Evolutionary conservation across 2,329 filamentous ascomycete species (phyloP), one percentile per base, ranked within the genome.

Genomic region (Cytospora paraplurivora): DNA sequence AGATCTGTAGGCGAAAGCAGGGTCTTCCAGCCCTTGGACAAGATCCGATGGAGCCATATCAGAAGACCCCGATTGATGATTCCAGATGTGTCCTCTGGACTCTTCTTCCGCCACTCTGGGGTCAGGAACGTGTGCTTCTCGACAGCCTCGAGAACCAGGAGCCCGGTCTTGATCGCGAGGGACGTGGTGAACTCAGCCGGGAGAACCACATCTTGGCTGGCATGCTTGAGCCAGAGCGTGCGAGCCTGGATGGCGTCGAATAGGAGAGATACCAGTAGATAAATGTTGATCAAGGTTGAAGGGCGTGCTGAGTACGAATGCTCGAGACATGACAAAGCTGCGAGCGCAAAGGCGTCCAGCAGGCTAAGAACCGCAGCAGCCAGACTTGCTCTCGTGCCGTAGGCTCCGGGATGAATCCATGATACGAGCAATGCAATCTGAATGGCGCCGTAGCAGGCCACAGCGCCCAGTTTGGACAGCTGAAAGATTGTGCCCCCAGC

Each of bases 231-330:
- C 76, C 76, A 80, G 33, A 79, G 65, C 0, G 78, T 83, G 55
- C 81, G 76, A 7, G 74, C 72, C 33, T 76, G 76, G 5, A 77
- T 77, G 19, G 73, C 71, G 67, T 82, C 80, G 54, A 83, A 78
- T 13, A 81, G 56, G 13, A 79, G 65, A 5, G 79, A 77, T 67
- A 78, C 67, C 27, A 78, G 71, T 2, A 83, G 76, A 68, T 81
- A 84, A 41, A 76, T 58, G 58, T 77, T 78, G 47, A 83, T 70
- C n/a, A 82, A 64, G 34, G 77, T 74, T 1, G 81, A 83, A 3
- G 81, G 81, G n/a, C 74, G 72, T 49, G 78, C 71, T 5, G 77
- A 77, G 35, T 76, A 76, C 33, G 72, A 68, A 67, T 83, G 81
- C 67, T 83, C 80, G 33, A 78, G 70, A 67, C 76, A 79, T 2